These are phyloP conservation scores for Coemansia brasiliensis DNA, from an alignment of 192 early-diverging fungal genomes.

Conservation along the genomic window DNA sequence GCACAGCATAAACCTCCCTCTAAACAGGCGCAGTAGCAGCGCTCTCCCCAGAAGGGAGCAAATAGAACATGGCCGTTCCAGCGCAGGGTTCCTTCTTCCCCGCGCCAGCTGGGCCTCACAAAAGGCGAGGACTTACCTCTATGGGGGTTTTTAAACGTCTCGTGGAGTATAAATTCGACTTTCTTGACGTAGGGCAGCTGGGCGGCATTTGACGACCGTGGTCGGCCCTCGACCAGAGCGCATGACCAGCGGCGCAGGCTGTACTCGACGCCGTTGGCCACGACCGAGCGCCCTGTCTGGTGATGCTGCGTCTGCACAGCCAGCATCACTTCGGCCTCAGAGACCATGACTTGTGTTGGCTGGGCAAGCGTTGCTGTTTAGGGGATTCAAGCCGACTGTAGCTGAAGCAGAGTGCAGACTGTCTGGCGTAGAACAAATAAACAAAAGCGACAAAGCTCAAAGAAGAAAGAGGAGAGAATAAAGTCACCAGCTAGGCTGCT, in stretches of 20 bases:
- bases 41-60: neutral
- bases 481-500: neutral
- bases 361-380: too few relatives aligned
- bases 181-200: slow-evolving; percentile 45
- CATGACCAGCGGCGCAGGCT: slow-evolving; percentile 45
- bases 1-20: too few relatives aligned
- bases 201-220: slow-evolving; percentile 13
- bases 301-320: slow-evolving; percentile 36
- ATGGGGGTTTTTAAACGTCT: slow-evolving; percentile 41
- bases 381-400: too few relatives aligned
- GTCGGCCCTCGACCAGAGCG: slow-evolving; percentile 39
- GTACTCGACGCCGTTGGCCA: slow-evolving; percentile 32
- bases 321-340: slow-evolving; percentile 30
- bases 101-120: too few relatives aligned
- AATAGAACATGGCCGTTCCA: neutral
- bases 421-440: too few relatives aligned
- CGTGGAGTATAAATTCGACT: slow-evolving; percentile 52
- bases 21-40: slow-evolving; percentile 3
- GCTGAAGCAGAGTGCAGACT: too few relatives aligned
- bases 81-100: slow-evolving; percentile 2
- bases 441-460: neutral
- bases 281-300: slow-evolving; percentile 20
- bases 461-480: neutral
- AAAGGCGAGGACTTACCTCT: slow-evolving; percentile 31
- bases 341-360: slow-evolving; percentile 6